Evolutionary conservation across 768 basidiomycete genomes (phyloP).

Genomic region (Rhodosporidiobolus sp.): DNA sequence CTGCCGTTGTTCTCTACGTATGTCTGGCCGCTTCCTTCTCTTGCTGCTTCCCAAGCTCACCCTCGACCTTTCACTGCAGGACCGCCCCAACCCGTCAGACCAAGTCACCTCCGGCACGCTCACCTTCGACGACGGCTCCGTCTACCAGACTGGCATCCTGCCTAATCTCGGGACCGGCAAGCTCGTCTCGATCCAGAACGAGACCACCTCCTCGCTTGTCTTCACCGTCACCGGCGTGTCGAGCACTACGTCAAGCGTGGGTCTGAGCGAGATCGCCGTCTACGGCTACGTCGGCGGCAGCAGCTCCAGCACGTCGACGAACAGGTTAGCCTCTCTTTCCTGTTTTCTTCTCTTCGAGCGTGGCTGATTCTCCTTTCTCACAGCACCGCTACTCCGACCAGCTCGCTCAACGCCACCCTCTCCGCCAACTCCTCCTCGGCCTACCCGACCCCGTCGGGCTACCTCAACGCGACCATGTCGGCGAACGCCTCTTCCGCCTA

Average conservation of each 20-base stretch:
- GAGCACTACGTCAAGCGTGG: background rate
- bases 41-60: too few species aligned
- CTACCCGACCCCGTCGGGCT: background rate
- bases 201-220: slow-evolving; percentile 24
- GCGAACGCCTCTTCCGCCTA: background rate
- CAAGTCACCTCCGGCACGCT: slow-evolving; percentile 27
- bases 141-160: slow-evolving; percentile 13
- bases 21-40: too few species aligned
- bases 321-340: too few species aligned
- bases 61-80: too few species aligned
- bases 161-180: slow-evolving; percentile 24
- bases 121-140: slow-evolving; percentile 21
- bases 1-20: slow-evolving; percentile 23
- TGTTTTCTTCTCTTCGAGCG: too few species aligned
- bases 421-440: background rate
- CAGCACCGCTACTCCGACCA: background rate
- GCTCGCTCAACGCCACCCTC: background rate
- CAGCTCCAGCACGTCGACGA: too few species aligned
- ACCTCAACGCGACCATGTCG: background rate
- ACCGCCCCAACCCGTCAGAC: slow-evolving; percentile 38
- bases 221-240: slow-evolving; percentile 27
- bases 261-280: slow-evolving; percentile 18
- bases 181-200: slow-evolving; percentile 11
- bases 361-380: too few species aligned
- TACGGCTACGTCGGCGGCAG: too few species aligned